phyloP scores from a whole-genome alignment of 257 asterid genomes.

The Capsicum pubescens region DNA sequence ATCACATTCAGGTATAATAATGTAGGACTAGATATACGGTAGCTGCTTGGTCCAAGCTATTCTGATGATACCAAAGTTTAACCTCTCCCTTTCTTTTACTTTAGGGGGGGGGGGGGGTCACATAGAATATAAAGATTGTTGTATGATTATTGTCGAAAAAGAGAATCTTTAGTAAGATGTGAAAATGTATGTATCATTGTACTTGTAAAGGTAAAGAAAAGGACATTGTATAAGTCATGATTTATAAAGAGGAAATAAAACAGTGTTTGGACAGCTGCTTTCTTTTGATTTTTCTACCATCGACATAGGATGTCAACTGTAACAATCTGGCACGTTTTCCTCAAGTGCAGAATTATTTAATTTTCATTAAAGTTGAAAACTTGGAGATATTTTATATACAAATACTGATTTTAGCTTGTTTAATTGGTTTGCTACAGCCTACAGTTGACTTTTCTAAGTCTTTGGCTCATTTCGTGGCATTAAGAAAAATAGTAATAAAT shows the following conservation, averaged over 20 bases:
- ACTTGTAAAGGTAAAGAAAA: not conserved
- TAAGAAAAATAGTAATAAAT: no score
- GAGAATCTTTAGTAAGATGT: not conserved
- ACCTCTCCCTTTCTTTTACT: not conserved
- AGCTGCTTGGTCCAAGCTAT: not conserved
- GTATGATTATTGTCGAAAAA: not conserved
- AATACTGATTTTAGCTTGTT: not conserved
- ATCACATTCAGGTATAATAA: not conserved
- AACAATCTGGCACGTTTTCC: not conserved
- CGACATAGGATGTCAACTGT: not conserved
- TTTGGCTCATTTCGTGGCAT: no score
- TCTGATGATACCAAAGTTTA: not conserved
- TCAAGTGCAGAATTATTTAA: not conserved
- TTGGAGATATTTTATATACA: not conserved
- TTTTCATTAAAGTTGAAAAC: not conserved
- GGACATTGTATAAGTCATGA: not conserved
- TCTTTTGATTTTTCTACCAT: constrained; percentile 4
- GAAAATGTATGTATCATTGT: not conserved
- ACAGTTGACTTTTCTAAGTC: not conserved
- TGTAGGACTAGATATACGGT: constrained; percentile 11
- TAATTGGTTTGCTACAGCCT: not conserved
- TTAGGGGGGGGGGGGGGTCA: constrained; percentile 2
- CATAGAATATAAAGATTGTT: not conserved
- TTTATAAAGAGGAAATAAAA: not conserved
- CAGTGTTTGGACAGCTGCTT: not conserved